phyloP scores from a whole-genome alignment of 208 protist genomes.

The Trypanosoma vivax region DNA sequence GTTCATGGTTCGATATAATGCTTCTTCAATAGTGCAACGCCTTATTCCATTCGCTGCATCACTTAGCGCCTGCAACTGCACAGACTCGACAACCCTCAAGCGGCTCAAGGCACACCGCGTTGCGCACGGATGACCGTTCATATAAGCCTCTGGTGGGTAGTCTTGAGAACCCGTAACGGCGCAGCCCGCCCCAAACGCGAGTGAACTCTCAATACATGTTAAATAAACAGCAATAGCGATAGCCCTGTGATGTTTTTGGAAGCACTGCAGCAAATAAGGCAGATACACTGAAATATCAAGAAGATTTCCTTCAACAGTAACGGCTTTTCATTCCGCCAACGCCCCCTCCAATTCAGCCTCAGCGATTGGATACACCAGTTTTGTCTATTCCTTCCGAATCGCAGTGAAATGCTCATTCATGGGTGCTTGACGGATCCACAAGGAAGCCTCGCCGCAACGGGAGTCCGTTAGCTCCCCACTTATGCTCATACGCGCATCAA shows the following conservation, averaged over 20 bases:
- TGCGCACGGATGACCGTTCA: background rate
- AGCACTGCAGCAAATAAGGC: constrained; percentile 15
- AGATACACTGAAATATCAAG: constrained; percentile 28
- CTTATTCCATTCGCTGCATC: background rate
- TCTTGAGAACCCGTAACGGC: background rate
- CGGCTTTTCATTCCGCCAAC: constrained; percentile 29
- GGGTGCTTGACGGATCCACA: constrained; percentile 10
- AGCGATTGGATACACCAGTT: constrained; percentile 13
- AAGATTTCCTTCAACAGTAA: constrained; percentile 45
- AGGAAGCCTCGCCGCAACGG: background rate
- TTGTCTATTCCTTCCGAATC: constrained; percentile 2
- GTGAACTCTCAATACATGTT: constrained; percentile 5
- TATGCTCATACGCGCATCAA: background rate
- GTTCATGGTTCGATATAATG: too few species aligned
- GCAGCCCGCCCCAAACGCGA: constrained; percentile 6
- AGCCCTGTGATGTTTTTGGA: constrained; percentile 13
- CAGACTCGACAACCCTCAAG: constrained; percentile 1
- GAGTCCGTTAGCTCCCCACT: background rate
- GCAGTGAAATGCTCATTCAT: constrained; percentile 9
- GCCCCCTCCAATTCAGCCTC: constrained; percentile 36
- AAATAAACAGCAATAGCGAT: constrained; percentile 19
- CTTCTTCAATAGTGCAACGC: background rate
- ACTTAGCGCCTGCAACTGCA: background rate
- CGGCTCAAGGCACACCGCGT: constrained; percentile 10
- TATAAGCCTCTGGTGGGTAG: background rate